Conservation (phyloP, 2,329 filamentous ascomycete genomes). For the Cladosporium halotolerans region DNA sequence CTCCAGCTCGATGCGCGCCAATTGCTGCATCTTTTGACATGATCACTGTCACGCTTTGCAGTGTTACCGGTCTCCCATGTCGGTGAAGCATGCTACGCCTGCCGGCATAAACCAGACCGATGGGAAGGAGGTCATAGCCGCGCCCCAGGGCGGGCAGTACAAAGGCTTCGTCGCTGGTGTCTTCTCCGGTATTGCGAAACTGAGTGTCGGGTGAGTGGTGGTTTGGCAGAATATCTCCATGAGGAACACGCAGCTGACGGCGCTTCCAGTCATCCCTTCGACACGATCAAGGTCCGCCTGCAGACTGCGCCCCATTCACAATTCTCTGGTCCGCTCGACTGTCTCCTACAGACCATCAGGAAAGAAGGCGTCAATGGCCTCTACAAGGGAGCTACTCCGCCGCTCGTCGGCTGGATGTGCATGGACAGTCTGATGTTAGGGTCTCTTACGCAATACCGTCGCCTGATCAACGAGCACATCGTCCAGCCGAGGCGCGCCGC, state of each 20-base stretch:
- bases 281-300: conserved; percentile 92
- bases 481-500: conserved; percentile 50
- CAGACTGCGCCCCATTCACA: conserved; percentile 59
- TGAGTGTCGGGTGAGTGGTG: conserved; percentile 58
- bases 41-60: conserved; percentile 3
- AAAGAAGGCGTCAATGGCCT: conserved; percentile 79
- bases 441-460: conserved; percentile 82
- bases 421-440: conserved; percentile 95
- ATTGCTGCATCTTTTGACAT: conserved; percentile 2
- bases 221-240: background rate
- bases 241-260: background rate
- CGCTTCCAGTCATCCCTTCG: conserved; percentile 64
- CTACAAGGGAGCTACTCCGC: conserved; percentile 92
- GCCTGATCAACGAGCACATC: conserved; percentile 71
- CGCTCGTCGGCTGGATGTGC: conserved; percentile 94
- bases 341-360: conserved; percentile 73
- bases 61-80: conserved; percentile 7
- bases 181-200: conserved; percentile 87
- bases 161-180: conserved; percentile 77
- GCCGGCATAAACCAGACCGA: conserved; percentile 14
- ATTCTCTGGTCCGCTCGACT: conserved; percentile 82
- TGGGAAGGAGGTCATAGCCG: conserved; percentile 16
- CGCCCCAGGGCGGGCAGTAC: conserved; percentile 9
- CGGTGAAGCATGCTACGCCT: conserved; percentile 22
- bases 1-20: background rate